Conservation (phyloP, 108 stramenopile species). For the Skeletonema tropicum region DNA sequence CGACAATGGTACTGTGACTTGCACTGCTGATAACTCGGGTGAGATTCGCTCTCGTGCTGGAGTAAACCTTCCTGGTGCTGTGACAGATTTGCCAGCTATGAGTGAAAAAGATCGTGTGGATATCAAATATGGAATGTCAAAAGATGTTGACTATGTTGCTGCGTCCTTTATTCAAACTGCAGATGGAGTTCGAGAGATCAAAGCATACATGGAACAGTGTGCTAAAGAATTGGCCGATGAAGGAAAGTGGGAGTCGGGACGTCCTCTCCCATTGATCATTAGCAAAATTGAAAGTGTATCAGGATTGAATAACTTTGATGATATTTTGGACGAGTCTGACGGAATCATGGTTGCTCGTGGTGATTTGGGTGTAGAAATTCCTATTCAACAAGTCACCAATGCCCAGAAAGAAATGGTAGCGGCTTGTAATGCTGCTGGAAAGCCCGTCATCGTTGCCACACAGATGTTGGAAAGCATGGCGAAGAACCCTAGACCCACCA, state of each 20-base stretch:
- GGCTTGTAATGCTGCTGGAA: constrained; percentile 89
- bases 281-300: constrained; percentile 86
- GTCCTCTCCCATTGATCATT: constrained; percentile 80
- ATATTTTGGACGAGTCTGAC: constrained; percentile 84
- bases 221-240: constrained; percentile 66
- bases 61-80: constrained; percentile 96
- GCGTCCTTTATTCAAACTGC: constrained; percentile 91
- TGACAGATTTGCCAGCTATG: constrained; percentile 90
- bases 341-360: constrained; percentile 85
- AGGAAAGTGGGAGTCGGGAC: constrained; percentile 52
- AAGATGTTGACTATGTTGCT: constrained; percentile 92
- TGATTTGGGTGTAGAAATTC: constrained; percentile 95
- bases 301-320: constrained; percentile 89
- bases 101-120: constrained; percentile 87
- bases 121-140: constrained; percentile 86
- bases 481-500: constrained; percentile 82
- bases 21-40: constrained; percentile 79
- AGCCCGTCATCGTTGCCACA: constrained; percentile 97
- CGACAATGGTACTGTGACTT: constrained; percentile 60
- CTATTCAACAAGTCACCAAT: constrained; percentile 91
- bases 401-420: constrained; percentile 99
- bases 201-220: constrained; percentile 75
- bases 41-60: constrained; percentile 93
- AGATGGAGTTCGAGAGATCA: constrained; percentile 84
- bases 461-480: constrained; percentile 99